Evolutionary conservation across 1,284 basidiomycete species (phyloP).

Genomic region (Pseudozyma tsukubaensis): DNA sequence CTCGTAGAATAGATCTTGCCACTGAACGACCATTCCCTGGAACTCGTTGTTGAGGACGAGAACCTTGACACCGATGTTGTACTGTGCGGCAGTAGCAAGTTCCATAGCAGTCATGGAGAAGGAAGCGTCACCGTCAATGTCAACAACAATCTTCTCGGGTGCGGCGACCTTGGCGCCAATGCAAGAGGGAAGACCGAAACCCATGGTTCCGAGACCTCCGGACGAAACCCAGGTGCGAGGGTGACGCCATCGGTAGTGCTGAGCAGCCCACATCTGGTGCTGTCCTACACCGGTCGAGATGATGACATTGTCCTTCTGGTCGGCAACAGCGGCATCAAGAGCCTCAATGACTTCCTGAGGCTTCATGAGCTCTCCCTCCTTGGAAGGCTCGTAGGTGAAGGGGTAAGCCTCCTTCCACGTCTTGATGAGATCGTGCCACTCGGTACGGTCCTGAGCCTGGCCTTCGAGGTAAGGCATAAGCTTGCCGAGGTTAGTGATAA

Average conservation of each 20-base stretch:
- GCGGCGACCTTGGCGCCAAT: constrained; percentile 97
- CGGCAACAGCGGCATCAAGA: constrained; percentile 76
- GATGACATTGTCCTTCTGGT: constrained; percentile 86
- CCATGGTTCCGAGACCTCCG: constrained; percentile 95
- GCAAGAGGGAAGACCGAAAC: constrained; percentile 91
- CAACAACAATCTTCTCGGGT: constrained; percentile 91
- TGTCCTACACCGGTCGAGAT: constrained; percentile 95
- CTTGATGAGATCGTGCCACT: constrained; percentile 79
- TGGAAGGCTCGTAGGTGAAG: constrained; percentile 84
- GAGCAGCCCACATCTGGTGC: constrained; percentile 99
- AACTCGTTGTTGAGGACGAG: constrained; percentile 69
- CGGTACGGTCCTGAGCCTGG: constrained; percentile 71
- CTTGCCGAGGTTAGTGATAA: constrained; percentile 82
- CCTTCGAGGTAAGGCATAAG: constrained; percentile 77
- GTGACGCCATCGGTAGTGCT: constrained; percentile 88
- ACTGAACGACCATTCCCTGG: constrained; percentile 93
- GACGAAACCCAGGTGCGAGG: constrained; percentile 92
- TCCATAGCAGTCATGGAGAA: constrained; percentile 99
- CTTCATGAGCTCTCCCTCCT: constrained; percentile 80
- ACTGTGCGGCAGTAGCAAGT: constrained; percentile 90
- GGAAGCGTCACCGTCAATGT: constrained; percentile 96
- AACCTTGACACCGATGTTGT: constrained; percentile 90
- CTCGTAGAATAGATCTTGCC: constrained; percentile 98
- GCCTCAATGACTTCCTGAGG: constrained; percentile 97
- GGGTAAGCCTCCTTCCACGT: constrained; percentile 89